Conservation (phyloP, 1,284 basidiomycete genomes). For the Quambalaria eucalypti region DNA sequence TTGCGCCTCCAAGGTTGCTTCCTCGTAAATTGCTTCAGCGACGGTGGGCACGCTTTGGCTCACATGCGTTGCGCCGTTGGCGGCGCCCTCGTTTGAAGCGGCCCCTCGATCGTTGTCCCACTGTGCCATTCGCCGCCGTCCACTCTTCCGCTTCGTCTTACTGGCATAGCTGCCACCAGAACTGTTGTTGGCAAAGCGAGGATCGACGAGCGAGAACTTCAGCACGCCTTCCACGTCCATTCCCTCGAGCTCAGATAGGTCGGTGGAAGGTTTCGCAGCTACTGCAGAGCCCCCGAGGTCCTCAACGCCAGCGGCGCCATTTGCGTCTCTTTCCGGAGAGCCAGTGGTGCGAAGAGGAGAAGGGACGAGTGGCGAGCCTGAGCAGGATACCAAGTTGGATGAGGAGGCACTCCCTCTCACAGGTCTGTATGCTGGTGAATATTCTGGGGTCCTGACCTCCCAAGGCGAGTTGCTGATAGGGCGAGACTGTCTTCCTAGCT, state of each 20-base stretch:
- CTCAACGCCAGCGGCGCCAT: too few species aligned
- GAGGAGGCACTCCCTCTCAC: background rate
- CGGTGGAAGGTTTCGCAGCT: background rate
- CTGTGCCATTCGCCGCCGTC: background rate
- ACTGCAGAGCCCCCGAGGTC: background rate
- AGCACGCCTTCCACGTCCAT: background rate
- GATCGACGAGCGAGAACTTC: background rate
- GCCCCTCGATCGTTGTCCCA: background rate
- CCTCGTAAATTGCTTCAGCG: too few species aligned
- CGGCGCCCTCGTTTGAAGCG: too few species aligned
- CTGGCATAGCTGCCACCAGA: too few species aligned
- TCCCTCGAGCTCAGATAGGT: background rate
- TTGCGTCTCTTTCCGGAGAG: background rate
- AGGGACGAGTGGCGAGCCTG: too few species aligned
- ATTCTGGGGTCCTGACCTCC: background rate
- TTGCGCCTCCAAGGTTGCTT: too few species aligned
- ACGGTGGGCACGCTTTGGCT: too few species aligned
- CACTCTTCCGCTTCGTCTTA: background rate
- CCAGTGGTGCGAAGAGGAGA: too few species aligned
- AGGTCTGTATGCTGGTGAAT: background rate
- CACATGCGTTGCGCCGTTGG: too few species aligned
- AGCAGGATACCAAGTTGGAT: too few species aligned
- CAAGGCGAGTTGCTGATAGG: slow-evolving; percentile 1
- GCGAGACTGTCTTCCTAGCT: background rate
- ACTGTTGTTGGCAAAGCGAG: too few species aligned